These are phyloP conservation scores for Sphagnum fallax DNA, from an alignment of 228 moss, liverwort and hornwort genomes.

Conservation along the genomic window DNA sequence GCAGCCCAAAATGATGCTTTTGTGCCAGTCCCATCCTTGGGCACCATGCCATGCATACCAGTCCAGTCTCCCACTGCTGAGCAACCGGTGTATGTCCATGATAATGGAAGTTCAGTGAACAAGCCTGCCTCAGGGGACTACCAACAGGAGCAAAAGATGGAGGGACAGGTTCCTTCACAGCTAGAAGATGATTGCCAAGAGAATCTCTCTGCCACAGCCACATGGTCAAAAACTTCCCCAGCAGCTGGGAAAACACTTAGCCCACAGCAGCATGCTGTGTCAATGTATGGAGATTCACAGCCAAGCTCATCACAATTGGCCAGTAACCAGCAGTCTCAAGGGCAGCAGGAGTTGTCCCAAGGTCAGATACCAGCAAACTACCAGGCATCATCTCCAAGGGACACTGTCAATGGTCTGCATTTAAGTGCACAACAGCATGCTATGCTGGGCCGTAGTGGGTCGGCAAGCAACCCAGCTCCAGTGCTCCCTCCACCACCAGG, in stretches of 20 bases:
- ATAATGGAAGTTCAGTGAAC: constrained; percentile 1
- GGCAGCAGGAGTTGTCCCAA: constrained; percentile 12
- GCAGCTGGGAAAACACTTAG: constrained; percentile 2
- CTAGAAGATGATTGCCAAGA: constrained; percentile 9
- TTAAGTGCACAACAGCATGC: constrained; percentile 37
- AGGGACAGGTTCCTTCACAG: constrained; percentile 8
- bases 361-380: neutral
- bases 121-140: constrained; percentile 2
- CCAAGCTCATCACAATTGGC: constrained; percentile 11
- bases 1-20: constrained; percentile 29
- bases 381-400: neutral
- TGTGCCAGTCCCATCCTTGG: constrained; percentile 31
- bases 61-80: constrained; percentile 6
- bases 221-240: constrained; percentile 19
- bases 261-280: constrained; percentile 8
- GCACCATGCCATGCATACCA: constrained; percentile 18
- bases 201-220: constrained; percentile 3
- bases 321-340: constrained; percentile 22
- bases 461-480: constrained; percentile 8
- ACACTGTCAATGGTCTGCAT: neutral
- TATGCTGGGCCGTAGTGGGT: constrained; percentile 24
- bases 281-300: constrained; percentile 20
- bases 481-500: constrained; percentile 47
- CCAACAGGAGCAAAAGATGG: constrained; percentile 4
- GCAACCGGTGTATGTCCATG: neutral